phyloP scores from a whole-genome alignment of 1,139 yeast species.

The Hyphopichia fennica region DNA sequence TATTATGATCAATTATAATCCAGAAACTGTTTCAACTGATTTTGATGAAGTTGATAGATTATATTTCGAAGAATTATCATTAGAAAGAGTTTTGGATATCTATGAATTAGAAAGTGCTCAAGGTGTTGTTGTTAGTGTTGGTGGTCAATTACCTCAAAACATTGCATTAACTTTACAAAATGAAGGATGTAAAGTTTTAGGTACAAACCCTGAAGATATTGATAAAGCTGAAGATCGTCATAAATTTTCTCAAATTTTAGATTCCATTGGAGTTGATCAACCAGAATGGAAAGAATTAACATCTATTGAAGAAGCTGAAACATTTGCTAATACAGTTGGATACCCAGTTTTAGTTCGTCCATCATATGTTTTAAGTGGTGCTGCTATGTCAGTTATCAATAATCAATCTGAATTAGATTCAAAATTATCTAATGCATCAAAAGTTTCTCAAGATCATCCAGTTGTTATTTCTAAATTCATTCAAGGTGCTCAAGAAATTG shows the following conservation, averaged over 20 bases:
- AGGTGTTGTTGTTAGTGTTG: constrained; percentile 95
- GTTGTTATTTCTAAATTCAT: constrained; percentile 97
- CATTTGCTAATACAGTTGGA: constrained; percentile 81
- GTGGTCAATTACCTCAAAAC: constrained; percentile 97
- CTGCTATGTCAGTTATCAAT: constrained; percentile 95
- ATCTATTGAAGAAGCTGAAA: constrained; percentile 80
- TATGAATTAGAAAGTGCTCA: constrained; percentile 87
- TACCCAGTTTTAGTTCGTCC: constrained; percentile 98
- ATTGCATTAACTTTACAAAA: constrained; percentile 85
- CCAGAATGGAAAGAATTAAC: constrained; percentile 97
- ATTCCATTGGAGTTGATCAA: constrained; percentile 64
- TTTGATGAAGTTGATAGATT: constrained; percentile 98
- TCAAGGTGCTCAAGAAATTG: constrained; percentile 97
- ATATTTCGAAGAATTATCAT: constrained; percentile 91
- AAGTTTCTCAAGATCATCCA: constrained; percentile 86
- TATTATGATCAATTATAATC: constrained; percentile 96
- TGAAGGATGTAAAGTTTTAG: constrained; percentile 83
- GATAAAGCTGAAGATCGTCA: constrained; percentile 98
- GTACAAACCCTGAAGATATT: constrained; percentile 92
- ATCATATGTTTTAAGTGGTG: constrained; percentile 95
- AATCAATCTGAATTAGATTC: constrained; percentile 74
- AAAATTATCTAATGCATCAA: constrained; percentile 82
- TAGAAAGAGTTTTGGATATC: constrained; percentile 96
- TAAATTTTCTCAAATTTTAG: constrained; percentile 92
- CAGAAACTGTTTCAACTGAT: constrained; percentile 97